Evolutionary conservation across 208 protist species (phyloP), one percentile per base, ranked within the genome.

Genomic region (Acanthamoeba triangularis): DNA sequence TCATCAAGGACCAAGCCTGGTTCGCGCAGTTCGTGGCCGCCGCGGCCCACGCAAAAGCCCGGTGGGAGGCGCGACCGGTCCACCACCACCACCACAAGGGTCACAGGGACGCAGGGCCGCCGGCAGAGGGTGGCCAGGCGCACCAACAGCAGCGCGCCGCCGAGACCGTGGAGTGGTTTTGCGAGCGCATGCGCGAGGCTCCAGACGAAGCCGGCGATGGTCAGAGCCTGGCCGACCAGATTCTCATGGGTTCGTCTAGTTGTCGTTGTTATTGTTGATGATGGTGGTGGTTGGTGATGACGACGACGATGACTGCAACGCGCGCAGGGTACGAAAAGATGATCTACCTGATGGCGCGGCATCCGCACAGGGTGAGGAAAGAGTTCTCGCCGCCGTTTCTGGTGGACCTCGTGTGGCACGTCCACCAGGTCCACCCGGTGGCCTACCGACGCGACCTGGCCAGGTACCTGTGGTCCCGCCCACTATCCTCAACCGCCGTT

Each of bases 381-480:
- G 67, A 76, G 67, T 76, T 76, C n/a, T 3, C n/a, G 35, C 67
- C 67, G 3, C 28, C 67, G 3, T 44, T 76, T 16, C 18, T 76
- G 67, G 10, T 76, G 28, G 67, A 76, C n/a, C 35, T 76, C 10
- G 67, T 76, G 67, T 76, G 67, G 67, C 67, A 76, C n/a, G 67
- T 76, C 8, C 67, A 76, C 35, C 67, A 76, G 18, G 67, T 76
- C 6, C 67, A 76, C 18, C 67, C 67, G 2, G 67, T 76, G 35
- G 67, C 67, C 67, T 76, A 76, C 67, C 5, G 30, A 41, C 67
- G 35, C n/a, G 67, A 76, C 67, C 14, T 76, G 67, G 18, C 2
- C 13, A 76, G 35, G 67, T 41, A 35, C 30, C n/a, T n/a, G n/a
- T 52, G 7, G 49, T 52, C 49, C 49, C 49, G 11, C 3, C 7